Evolutionary conservation across 495 filamentous ascomycete genomes (phyloP), one percentile per base, ranked within the genome.

Genomic region (Sordaria brevicollis): DNA sequence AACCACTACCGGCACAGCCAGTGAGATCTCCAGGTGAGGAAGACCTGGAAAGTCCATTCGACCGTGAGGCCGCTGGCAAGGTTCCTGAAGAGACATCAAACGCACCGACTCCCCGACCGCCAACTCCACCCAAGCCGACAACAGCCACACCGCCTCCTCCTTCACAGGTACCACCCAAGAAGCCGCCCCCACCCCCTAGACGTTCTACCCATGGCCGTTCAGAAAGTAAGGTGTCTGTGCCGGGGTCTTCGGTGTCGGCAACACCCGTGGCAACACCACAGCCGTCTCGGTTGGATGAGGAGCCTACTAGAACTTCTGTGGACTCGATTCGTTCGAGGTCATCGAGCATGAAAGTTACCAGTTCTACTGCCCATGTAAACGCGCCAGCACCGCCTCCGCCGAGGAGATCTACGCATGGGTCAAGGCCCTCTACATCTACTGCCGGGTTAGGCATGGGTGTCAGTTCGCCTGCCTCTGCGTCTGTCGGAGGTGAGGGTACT

Each of bases 111-210:
- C 74, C 79, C 10, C 74, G 74, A 8, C 78, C 78, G 29, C 74
- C 76, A 35, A 77, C 73, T 21, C 75, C 79, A 5, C 76, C 77
- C 13, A 80, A 74, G 37, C 75, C 79, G 69, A 39, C 77, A 70
- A 72, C 69, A 4, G 10, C 68, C 39, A 69, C 66, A 66, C 41
- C 71, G 17, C 49, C 66, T 2, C 37, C 65, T 10, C 38, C 73
- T 0, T 33, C 74, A 15, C 68, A 74, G 29, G 72, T 71, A 5
- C 68, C 71, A 17, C 65, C 76, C 17, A 81, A 75, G 25, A 83
- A 82, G 69, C 81, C 85, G 1, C 78, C 77, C 5, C 84, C 85
- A 10, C 83, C 84, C 8, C 85, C 86, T 4, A 82, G 83, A 34
- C 79, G 84, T 5, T 79, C 83, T 38, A 72, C 75, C 0, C 82